Evolutionary conservation across 805 yeast species (phyloP).

Genomic region (Candida coleopterorum): DNA sequence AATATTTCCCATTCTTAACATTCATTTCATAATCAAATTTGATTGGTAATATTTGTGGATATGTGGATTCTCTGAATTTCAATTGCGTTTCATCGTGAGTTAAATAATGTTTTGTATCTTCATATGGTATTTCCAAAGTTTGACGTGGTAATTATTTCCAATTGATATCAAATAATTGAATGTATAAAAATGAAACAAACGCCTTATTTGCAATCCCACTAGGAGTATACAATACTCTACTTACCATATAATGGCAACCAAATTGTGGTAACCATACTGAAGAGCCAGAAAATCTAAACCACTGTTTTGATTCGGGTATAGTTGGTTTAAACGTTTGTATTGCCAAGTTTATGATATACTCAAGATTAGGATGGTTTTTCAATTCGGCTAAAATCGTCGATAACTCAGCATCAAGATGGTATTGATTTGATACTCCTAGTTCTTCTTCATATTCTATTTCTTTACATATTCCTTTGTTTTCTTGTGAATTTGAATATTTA

Average conservation of each 20-base stretch:
- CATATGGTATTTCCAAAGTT: slow-evolving; percentile 23
- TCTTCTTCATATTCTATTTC: slow-evolving; percentile 10
- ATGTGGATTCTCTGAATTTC: slow-evolving; percentile 12
- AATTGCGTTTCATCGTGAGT: slow-evolving; percentile 9
- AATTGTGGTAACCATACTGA: slow-evolving; percentile 29
- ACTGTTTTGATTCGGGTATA: slow-evolving; percentile 19
- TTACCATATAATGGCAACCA: slow-evolving; percentile 27
- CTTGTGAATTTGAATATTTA: neutral
- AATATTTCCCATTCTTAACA: slow-evolving; percentile 11
- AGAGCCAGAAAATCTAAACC: slow-evolving; percentile 31
- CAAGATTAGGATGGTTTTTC: slow-evolving; percentile 7
- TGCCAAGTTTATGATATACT: slow-evolving; percentile 14
- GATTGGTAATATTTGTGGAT: slow-evolving; percentile 14
- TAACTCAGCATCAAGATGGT: slow-evolving; percentile 15
- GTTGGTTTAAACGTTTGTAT: slow-evolving; percentile 14
- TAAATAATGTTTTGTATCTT: slow-evolving; percentile 10
- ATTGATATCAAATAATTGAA: slow-evolving; percentile 18
- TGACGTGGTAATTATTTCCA: slow-evolving; percentile 19
- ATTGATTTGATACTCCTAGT: slow-evolving; percentile 13
- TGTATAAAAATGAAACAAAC: slow-evolving; percentile 19
- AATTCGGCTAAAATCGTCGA: slow-evolving; percentile 10
- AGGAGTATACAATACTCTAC: slow-evolving; percentile 24
- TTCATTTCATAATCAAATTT: slow-evolving; percentile 11
- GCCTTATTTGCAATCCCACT: slow-evolving; percentile 21
- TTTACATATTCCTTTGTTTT: slow-evolving; percentile 12